phyloP scores from a whole-genome alignment of 2,329 filamentous ascomycete species.

The Xylaria polymorpha region DNA sequence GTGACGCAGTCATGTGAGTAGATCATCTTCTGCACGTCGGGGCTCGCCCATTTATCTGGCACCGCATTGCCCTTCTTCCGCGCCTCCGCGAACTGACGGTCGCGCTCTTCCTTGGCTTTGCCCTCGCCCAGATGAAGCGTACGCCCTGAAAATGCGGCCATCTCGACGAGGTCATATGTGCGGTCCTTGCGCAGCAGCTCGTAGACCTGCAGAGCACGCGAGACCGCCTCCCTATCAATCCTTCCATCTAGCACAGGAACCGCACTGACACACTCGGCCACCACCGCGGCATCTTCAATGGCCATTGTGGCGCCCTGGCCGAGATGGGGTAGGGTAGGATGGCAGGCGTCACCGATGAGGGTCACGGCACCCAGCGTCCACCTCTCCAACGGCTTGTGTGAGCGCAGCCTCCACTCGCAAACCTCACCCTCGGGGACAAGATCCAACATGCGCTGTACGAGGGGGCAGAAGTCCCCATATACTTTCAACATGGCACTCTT shows the following conservation, averaged over 20 bases:
- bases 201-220: slow-evolving; percentile 64
- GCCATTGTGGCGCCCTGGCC: slow-evolving; percentile 76
- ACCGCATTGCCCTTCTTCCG: slow-evolving; percentile 61
- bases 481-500: slow-evolving; percentile 71
- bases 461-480: slow-evolving; percentile 70
- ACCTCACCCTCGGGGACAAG: slow-evolving; percentile 71
- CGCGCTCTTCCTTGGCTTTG: slow-evolving; percentile 68
- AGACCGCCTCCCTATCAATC: slow-evolving; percentile 54
- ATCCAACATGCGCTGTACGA: slow-evolving; percentile 68
- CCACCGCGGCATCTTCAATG: slow-evolving; percentile 72
- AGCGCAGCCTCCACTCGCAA: slow-evolving; percentile 72
- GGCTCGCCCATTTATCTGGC: slow-evolving; percentile 77
- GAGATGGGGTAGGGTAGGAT: slow-evolving; percentile 75
- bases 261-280: slow-evolving; percentile 63
- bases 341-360: slow-evolving; percentile 73
- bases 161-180: slow-evolving; percentile 63
- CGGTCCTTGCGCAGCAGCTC: slow-evolving; percentile 67
- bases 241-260: slow-evolving; percentile 16
- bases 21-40: slow-evolving; percentile 74
- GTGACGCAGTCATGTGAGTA: slow-evolving; percentile 72
- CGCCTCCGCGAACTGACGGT: slow-evolving; percentile 65
- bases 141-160: slow-evolving; percentile 64
- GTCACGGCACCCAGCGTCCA: slow-evolving; percentile 69
- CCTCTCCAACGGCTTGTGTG: slow-evolving; percentile 65
- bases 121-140: slow-evolving; percentile 69